phyloP scores from a whole-genome alignment of 2,329 filamentous ascomycete genomes.

The Colletotrichum costaricense region DNA sequence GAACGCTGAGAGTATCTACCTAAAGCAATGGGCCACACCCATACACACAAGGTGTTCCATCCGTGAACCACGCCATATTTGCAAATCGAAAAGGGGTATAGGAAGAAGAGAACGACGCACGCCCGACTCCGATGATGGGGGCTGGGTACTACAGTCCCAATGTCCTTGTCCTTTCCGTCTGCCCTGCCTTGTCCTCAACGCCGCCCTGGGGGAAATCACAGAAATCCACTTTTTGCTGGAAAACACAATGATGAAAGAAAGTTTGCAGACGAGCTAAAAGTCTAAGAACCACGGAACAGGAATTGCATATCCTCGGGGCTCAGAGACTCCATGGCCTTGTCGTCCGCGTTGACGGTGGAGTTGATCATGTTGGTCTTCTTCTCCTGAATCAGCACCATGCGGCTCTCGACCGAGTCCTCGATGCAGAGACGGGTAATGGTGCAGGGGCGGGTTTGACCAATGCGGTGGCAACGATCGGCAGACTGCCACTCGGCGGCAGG shows the following conservation, averaged over 20 bases:
- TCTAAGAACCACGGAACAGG: conserved; percentile 78
- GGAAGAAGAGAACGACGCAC: neutral
- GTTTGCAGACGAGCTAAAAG: neutral
- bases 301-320: conserved; percentile 96
- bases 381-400: conserved; percentile 95
- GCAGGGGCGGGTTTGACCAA: conserved; percentile 93
- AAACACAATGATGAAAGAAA: neutral
- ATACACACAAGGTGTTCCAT: neutral
- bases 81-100: conserved; percentile 8
- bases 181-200: conserved; percentile 9
- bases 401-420: conserved; percentile 94
- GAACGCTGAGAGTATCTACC: neutral
- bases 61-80: conserved; percentile 1
- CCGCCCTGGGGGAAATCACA: neutral
- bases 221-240: neutral
- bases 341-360: conserved; percentile 94
- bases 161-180: neutral
- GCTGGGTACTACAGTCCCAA: neutral
- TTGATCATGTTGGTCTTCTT: conserved; percentile 99
- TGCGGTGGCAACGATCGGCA: conserved; percentile 92
- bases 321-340: conserved; percentile 90
- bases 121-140: conserved; percentile 11
- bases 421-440: conserved; percentile 95
- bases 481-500: conserved; percentile 99
- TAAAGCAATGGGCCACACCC: neutral